Conservation (phyloP, 2,329 filamentous ascomycete genomes). For the Whalleya microplaca region DNA sequence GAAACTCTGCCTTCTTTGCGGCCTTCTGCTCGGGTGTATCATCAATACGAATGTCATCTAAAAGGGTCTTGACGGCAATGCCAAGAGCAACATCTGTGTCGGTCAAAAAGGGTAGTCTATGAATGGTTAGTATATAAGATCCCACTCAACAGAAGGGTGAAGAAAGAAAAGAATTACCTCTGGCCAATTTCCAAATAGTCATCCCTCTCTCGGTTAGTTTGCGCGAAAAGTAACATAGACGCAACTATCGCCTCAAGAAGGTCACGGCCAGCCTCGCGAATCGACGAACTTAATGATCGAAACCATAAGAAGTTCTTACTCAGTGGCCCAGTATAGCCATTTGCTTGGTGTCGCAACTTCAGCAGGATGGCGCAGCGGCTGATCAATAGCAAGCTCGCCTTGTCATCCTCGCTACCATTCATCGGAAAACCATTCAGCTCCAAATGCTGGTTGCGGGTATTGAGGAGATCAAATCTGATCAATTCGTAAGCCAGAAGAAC, state of each 20-base stretch:
- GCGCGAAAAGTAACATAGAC: conserved; percentile 79
- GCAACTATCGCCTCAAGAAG: conserved; percentile 81
- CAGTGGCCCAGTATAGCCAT: conserved; percentile 92
- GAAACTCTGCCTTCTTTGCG: conserved; percentile 54
- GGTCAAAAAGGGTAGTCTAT: conserved; percentile 66
- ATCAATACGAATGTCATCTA: conserved; percentile 69
- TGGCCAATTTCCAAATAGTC: conserved; percentile 72
- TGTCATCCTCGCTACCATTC: conserved; percentile 70
- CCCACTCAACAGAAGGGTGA: not conserved
- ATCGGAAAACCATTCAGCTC: conserved; percentile 60
- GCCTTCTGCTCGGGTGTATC: conserved; percentile 55
- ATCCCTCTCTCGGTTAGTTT: conserved; percentile 71
- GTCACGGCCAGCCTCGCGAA: conserved; percentile 80
- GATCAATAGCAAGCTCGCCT: conserved; percentile 77
- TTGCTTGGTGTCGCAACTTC: conserved; percentile 78
- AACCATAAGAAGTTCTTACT: conserved; percentile 89
- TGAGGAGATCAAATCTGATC: conserved; percentile 77
- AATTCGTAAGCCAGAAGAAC: conserved; percentile 85
- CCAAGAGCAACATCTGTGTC: conserved; percentile 77
- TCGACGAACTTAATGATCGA: conserved; percentile 78
- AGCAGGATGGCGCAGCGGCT: conserved; percentile 84
- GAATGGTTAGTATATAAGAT: conserved; percentile 20
- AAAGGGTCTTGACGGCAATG: conserved; percentile 78
- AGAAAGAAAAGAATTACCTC: conserved; percentile 53
- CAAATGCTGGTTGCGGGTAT: conserved; percentile 63